Evolutionary conservation across 2,329 filamentous ascomycete species (phyloP).

Genomic region (Teratosphaeria pseudoeucalypti): DNA sequence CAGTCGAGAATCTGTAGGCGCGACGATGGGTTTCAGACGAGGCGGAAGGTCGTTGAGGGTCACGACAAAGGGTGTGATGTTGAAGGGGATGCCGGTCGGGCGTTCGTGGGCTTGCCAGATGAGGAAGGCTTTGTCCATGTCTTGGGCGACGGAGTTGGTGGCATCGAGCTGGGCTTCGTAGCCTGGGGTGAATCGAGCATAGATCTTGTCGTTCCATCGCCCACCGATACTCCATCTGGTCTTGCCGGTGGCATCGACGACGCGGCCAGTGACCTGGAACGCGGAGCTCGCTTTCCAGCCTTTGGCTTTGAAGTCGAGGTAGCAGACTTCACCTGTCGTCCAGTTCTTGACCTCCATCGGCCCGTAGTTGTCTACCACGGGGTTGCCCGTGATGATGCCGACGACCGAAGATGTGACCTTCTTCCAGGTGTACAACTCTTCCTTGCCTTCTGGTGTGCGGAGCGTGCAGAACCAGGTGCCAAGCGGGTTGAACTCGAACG

Average conservation of each 20-base stretch:
- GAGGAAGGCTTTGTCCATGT: constrained; percentile 62
- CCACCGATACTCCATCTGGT: constrained; percentile 85
- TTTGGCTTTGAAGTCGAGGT: constrained; percentile 85
- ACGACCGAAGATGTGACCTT: constrained; percentile 97
- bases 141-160: constrained; percentile 33
- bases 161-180: constrained; percentile 62
- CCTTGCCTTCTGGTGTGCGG: constrained; percentile 53
- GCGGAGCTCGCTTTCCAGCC: constrained; percentile 93
- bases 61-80: constrained; percentile 89
- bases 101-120: constrained; percentile 85
- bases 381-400: constrained; percentile 93
- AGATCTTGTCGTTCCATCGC: constrained; percentile 95
- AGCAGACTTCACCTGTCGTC: constrained; percentile 84
- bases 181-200: constrained; percentile 83
- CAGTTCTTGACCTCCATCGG: constrained; percentile 96
- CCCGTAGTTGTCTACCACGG: constrained; percentile 95
- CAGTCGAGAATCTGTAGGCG: constrained; percentile 87
- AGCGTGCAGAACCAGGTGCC: constrained; percentile 94
- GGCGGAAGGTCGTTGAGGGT: constrained; percentile 89
- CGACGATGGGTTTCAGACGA: constrained; percentile 63
- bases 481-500: constrained; percentile 91
- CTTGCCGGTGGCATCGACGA: constrained; percentile 66
- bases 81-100: constrained; percentile 83
- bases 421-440: constrained; percentile 93
- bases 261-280: constrained; percentile 78